Base-by-base conservation (phyloP, 1,139 yeast genomes). In the Suhomyces chickasaworum region DNA sequence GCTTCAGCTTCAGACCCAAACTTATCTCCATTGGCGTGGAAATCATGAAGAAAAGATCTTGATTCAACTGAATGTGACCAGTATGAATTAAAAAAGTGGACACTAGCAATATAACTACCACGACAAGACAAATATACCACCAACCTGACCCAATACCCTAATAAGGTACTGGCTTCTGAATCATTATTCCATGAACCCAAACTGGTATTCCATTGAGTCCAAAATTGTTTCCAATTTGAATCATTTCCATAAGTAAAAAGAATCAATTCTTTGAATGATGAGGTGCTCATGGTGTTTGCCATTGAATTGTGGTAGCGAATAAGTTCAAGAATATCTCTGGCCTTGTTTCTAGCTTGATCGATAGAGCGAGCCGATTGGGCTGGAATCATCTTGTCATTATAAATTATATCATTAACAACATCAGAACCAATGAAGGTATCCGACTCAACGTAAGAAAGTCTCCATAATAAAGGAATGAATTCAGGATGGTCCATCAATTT, bases 221-320 rank as follows among this genome's bases (percentile, higher is more conserved):
- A 75, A 55, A 74, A 75, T 36, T 57, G 55, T 2, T 50, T 48
- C 78, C 78, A 73, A 30, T 67, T 58, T 3, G 68, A 67, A 13
- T 73, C 63, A 49, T 70, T 72, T 1, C 78, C 80, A 46, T 66
- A 71, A 1, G 72, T 64, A 48, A 64, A 63, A 39, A 74, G 62
- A 13, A 69, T 56, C 18, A 70, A 56, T 48, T 74, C 78, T 38
- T 64, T 59, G 42, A 64, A 59, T 13, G 65, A 58, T 3, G 50
- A 45, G 5, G 56, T 49, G 13, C 53, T 54, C 15, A 47, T 37
- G 15, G 50, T 45, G 2, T 47, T 49, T 7, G 49, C 29, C 7
- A 39, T 39, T n/a, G 49, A 48, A 41, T 57, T 53, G 48, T 61
- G 57, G 46, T 58, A 54, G 23, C 59, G 57, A 9, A 70, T 53